Evolutionary conservation across 164 flowering plant genomes (phyloP).

Genomic region (Magnolia officinalis): DNA sequence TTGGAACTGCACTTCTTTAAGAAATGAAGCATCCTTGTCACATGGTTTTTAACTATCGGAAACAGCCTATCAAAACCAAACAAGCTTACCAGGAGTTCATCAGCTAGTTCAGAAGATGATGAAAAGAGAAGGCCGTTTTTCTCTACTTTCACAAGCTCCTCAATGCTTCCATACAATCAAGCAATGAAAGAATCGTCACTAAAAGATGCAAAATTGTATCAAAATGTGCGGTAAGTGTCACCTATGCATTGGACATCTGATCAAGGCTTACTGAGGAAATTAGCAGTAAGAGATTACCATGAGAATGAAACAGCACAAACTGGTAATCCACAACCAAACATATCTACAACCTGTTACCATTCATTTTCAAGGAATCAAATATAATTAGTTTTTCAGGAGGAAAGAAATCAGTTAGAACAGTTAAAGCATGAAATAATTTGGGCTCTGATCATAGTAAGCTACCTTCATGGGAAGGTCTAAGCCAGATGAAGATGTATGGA

Average conservation of each 20-base stretch:
- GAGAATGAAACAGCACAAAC: slow-evolving; percentile 95
- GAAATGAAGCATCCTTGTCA: no score
- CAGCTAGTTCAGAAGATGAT: slow-evolving; percentile 91
- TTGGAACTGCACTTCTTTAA: no score
- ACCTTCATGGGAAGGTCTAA: slow-evolving; percentile 99
- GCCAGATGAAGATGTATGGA: slow-evolving; percentile 97
- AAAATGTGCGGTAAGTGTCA: not conserved
- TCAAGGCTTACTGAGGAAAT: not conserved
- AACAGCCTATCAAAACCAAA: not conserved
- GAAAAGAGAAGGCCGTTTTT: slow-evolving; percentile 87
- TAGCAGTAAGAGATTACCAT: slow-evolving; percentile 45
- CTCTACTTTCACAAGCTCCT: slow-evolving; percentile 78
- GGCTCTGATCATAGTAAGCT: not conserved
- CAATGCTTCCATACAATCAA: slow-evolving; percentile 43
- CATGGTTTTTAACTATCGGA: not conserved
- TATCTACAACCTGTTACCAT: slow-evolving; percentile 77
- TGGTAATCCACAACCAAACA: slow-evolving; percentile 98
- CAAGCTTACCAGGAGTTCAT: slow-evolving; percentile 72
- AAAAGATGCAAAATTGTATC: not conserved
- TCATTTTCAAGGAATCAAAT: slow-evolving; percentile 2
- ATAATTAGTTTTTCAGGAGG: not conserved
- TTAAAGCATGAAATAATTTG: not conserved
- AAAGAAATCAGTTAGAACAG: not conserved
- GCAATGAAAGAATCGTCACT: slow-evolving; percentile 5
- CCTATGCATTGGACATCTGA: not conserved